phyloP scores from a whole-genome alignment of 2,329 filamentous ascomycete species.

The Verticillium tricorpus region DNA sequence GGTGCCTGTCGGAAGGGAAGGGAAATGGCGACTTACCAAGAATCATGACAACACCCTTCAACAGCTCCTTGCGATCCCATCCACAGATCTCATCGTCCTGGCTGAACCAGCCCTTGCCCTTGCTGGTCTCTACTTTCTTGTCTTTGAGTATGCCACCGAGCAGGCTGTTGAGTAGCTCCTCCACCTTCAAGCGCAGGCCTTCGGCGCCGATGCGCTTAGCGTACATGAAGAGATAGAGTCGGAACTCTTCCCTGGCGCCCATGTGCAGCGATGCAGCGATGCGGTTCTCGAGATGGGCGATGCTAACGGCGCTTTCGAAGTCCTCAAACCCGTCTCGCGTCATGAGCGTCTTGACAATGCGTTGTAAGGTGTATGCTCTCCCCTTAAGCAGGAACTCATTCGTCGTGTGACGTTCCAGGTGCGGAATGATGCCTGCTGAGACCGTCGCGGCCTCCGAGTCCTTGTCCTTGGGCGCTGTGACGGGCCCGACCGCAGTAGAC shows the following conservation, averaged over 20 bases:
- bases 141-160: constrained; percentile 68
- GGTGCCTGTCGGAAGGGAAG: neutral
- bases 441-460: constrained; percentile 53
- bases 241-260: constrained; percentile 86
- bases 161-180: constrained; percentile 81
- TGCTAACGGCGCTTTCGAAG: constrained; percentile 85
- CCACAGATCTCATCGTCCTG: constrained; percentile 74
- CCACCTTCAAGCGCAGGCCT: constrained; percentile 80
- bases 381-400: constrained; percentile 89
- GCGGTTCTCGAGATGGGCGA: constrained; percentile 92
- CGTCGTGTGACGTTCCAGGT: constrained; percentile 90
- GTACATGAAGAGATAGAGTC: constrained; percentile 96
- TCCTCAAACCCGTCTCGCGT: constrained; percentile 87
- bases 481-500: constrained; percentile 61
- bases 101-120: constrained; percentile 59
- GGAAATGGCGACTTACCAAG: constrained; percentile 60
- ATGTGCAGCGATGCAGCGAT: constrained; percentile 84
- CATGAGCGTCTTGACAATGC: constrained; percentile 83
- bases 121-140: constrained; percentile 40
- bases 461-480: constrained; percentile 39
- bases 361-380: constrained; percentile 83
- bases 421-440: constrained; percentile 88
- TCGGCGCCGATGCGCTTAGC: constrained; percentile 92
- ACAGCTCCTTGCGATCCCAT: constrained; percentile 80
- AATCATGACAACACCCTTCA: constrained; percentile 89